A percentile compares a stretch with the other conserved stretches of the same genome.
These are phyloP conservation scores for Paecilomyces variotii DNA, from an alignment of 2,329 filamentous ascomycete genomes.

Conservation along the genomic window DNA sequence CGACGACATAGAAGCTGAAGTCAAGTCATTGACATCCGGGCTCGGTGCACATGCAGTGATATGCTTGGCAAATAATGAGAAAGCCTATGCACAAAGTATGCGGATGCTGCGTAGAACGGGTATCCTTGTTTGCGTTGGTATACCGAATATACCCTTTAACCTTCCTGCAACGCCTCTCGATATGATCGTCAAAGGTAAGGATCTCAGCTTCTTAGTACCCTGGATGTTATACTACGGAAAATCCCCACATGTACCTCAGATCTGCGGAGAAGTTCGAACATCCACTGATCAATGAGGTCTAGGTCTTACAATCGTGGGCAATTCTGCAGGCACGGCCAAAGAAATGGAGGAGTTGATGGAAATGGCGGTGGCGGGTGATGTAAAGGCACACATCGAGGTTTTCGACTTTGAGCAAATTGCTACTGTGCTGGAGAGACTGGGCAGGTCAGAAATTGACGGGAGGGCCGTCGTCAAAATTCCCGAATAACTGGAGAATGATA, in stretches of 20 bases:
- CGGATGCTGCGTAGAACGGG: constrained; percentile 38
- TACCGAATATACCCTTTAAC: constrained; percentile 36
- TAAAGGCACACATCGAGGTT: constrained; percentile 28
- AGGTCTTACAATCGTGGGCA: constrained; percentile 39
- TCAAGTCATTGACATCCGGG: constrained; percentile 32
- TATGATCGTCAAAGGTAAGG: constrained; percentile 38
- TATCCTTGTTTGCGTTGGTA: constrained; percentile 41
- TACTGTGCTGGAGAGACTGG: constrained; percentile 26
- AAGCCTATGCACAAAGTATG: constrained; percentile 38
- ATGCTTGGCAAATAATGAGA: constrained; percentile 39
- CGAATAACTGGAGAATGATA: constrained; percentile 5
- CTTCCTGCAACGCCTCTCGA: constrained; percentile 41
- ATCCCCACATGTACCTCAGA: not conserved
- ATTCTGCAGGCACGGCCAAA: constrained; percentile 36
- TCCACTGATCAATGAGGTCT: not conserved
- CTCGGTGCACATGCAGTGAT: constrained; percentile 41
- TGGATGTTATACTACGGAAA: not conserved
- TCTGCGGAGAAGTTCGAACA: not conserved
- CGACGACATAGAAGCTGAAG: constrained; percentile 31
- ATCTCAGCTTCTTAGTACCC: not conserved
- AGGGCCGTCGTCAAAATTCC: constrained; percentile 29
- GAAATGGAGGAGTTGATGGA: constrained; percentile 41
- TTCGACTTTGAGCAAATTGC: constrained; percentile 27
- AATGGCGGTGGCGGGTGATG: constrained; percentile 36
- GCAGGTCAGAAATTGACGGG: constrained; percentile 29